Conservation (phyloP, 2,329 filamentous ascomycete species). For the Claviceps paspali region DNA sequence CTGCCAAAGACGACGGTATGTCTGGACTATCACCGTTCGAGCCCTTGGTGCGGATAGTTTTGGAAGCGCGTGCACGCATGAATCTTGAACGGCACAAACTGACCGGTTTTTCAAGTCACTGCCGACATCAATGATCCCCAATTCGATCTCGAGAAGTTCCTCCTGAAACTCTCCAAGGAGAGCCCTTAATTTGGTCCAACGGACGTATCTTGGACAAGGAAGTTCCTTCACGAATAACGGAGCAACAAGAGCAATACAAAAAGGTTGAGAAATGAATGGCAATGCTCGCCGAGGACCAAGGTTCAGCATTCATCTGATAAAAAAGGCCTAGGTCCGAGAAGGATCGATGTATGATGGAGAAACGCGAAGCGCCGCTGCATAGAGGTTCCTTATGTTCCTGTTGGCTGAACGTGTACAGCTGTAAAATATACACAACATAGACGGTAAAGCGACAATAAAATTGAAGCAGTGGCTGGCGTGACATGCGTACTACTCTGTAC, state of each 20-base stretch:
- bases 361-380: slow-evolving; percentile 29
- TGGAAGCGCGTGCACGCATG: neutral
- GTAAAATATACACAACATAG: slow-evolving; percentile 38
- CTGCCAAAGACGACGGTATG: slow-evolving; percentile 19
- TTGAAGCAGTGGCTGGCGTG: neutral
- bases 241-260: slow-evolving; percentile 1
- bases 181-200: slow-evolving; percentile 26
- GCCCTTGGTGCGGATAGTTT: neutral
- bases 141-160: slow-evolving; percentile 82
- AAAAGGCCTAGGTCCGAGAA: slow-evolving; percentile 10
- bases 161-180: slow-evolving; percentile 46
- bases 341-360: slow-evolving; percentile 19
- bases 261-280: neutral
- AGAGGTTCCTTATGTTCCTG: slow-evolving; percentile 32
- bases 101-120: slow-evolving; percentile 13
- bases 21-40: slow-evolving; percentile 1
- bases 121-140: slow-evolving; percentile 66
- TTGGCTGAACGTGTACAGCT: slow-evolving; percentile 32
- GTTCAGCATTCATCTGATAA: slow-evolving; percentile 1
- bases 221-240: neutral
- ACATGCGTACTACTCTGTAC: too few species aligned
- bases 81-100: neutral
- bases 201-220: neutral
- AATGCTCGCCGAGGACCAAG: slow-evolving; percentile 3
- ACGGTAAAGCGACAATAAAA: slow-evolving; percentile 15